phyloP scores from a whole-genome alignment of 169 alveolate genomes.

The Plasmodium gonderi region DNA sequence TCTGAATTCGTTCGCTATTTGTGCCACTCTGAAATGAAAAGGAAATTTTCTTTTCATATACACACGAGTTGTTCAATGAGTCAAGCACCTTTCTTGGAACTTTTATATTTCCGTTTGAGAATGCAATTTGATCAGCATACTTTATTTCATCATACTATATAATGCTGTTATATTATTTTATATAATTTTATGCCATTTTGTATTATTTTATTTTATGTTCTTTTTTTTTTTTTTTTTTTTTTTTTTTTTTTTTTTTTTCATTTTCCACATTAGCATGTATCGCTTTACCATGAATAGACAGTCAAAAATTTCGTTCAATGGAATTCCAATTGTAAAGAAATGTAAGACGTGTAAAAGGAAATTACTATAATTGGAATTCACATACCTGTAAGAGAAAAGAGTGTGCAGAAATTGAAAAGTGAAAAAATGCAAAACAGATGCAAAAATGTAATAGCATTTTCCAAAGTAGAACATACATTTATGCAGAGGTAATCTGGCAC shows the following conservation, averaged over 20 bases:
- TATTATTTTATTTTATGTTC: neutral
- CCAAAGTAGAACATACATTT: neutral
- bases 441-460: neutral
- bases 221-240: neutral
- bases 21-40: slow-evolving; percentile 50
- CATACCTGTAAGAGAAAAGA: slow-evolving; percentile 9
- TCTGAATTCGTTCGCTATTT: slow-evolving; percentile 31
- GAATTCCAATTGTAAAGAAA: slow-evolving; percentile 38
- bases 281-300: slow-evolving; percentile 32
- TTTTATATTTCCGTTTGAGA: no score
- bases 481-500: neutral
- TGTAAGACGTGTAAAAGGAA: slow-evolving; percentile 14
- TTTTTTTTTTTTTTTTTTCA: neutral
- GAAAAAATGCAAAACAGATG: neutral
- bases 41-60: neutral
- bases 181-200: neutral
- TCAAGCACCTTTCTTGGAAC: neutral
- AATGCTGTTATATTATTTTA: neutral
- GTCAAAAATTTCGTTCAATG: slow-evolving; percentile 54
- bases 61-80: neutral
- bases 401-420: no score
- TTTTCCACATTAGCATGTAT: neutral
- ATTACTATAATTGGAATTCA: slow-evolving; percentile 42
- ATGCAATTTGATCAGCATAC: neutral
- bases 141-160: neutral